phyloP scores from a whole-genome alignment of 148 eudicot species.

The Cornus kousa region DNA sequence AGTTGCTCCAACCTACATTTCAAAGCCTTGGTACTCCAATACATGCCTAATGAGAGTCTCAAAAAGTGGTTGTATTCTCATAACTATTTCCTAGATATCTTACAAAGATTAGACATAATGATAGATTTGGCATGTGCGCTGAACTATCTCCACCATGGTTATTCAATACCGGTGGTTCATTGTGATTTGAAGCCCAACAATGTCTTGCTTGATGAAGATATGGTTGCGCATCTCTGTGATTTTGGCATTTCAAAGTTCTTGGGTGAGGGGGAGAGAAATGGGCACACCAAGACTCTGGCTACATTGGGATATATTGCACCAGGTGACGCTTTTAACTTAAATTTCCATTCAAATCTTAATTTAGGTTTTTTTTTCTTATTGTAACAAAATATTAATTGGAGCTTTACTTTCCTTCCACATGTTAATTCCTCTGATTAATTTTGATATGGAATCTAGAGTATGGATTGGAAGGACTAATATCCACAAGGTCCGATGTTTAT shows the following conservation, averaged over 20 bases:
- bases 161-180: conserved; percentile 15
- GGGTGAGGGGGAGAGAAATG: neutral
- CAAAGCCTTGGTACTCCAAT: no score
- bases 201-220: conserved; percentile 14
- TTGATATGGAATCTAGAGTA: conserved; percentile 13
- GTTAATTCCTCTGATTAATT: no score
- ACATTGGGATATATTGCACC: conserved; percentile 26
- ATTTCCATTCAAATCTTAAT: neutral
- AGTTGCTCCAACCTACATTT: no score
- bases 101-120: conserved; percentile 17
- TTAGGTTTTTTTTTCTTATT: no score
- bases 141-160: conserved; percentile 22
- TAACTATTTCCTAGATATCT: conserved; percentile 4
- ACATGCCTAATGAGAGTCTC: no score
- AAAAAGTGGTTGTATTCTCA: conserved; percentile 11
- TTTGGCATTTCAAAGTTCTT: conserved; percentile 26
- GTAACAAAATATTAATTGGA: neutral
- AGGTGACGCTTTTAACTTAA: conserved; percentile 1
- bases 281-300: conserved; percentile 14
- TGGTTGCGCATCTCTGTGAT: conserved; percentile 20
- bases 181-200: conserved; percentile 29
- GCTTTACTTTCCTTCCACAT: neutral
- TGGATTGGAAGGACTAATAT: conserved; percentile 22
- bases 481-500: conserved; percentile 21
- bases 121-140: conserved; percentile 21